Evolutionary conservation across 192 early-diverging fungal genomes (phyloP), one percentile per base, ranked within the genome.

Genomic region (Coemansia sp.): DNA sequence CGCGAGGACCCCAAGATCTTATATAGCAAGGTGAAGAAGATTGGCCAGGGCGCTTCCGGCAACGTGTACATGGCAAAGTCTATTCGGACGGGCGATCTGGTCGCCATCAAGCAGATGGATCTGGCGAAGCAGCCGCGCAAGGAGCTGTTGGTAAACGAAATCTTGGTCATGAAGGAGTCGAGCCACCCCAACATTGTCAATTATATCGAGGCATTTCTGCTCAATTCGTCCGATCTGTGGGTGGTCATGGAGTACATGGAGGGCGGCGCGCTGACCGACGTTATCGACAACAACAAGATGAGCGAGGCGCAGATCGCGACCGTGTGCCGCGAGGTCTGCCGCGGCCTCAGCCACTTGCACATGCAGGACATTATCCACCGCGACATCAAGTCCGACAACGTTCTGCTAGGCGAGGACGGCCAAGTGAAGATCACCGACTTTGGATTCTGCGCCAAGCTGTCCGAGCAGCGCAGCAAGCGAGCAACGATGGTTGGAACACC

Each of bases 191-290:
- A 97, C 75, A 96, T 99, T 86, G 94, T 97, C 80, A 99, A 99
- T 83, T 99, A 92, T 66, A 79, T 95, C 43, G 95, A 97, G 77
- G 86, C 91, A 9, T 99, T 91, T 77, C 79, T 99, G 67, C 87
- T 95, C 56, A 89, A 88, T 71, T 85, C 84, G 60, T 60, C 67
- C 26, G 95, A 97, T 42, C 82, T 99, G 63, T 99, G 97, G 97
- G 93, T 99, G 14, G 89, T 99, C 28, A 94, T 99, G 93, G 97
- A 99, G 83, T 94, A 91, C 77, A 99, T 99, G 95, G 97, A 99
- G 77, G 97, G 95, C 51, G 97, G 97, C 51, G 88, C 95, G 16
- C 84, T 99, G 77, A 99, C 95, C 24, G 96, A 99, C 71, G 91
- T 97, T 24, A 97, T 99, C 76, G 93, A 92, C 74, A 96, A 97